A percentile compares a stretch with the other conserved stretches of the same genome.
These are phyloP conservation scores for Zopfia rhizophila DNA, from an alignment of 2,329 filamentous ascomycete genomes.

Conservation along the genomic window DNA sequence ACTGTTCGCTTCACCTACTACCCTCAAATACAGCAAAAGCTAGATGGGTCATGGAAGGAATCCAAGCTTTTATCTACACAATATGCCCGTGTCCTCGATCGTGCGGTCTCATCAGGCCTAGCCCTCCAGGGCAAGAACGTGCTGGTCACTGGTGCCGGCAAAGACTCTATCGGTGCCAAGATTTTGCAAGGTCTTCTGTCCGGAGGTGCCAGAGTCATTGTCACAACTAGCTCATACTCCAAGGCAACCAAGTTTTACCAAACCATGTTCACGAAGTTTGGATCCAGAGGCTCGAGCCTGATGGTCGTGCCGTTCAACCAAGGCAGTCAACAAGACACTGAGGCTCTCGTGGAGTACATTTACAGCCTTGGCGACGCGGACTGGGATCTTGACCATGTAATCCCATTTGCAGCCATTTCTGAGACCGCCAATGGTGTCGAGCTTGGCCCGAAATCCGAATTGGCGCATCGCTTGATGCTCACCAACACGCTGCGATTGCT, in stretches of 20 bases:
- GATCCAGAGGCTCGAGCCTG: constrained; percentile 47
- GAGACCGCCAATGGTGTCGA: constrained; percentile 51
- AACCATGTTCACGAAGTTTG: constrained; percentile 45
- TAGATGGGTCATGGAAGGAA: constrained; percentile 13
- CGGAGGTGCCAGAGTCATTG: constrained; percentile 52
- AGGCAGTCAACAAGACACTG: constrained; percentile 53
- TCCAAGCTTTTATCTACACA: constrained; percentile 12
- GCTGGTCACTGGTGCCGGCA: constrained; percentile 52
- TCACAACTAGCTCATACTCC: constrained; percentile 52
- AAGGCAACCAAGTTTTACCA: constrained; percentile 46
- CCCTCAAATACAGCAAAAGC: constrained; percentile 21
- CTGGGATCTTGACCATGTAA: constrained; percentile 52
- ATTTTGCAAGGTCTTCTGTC: constrained; percentile 45
- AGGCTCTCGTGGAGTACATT: constrained; percentile 51
- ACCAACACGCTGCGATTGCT: constrained; percentile 53
- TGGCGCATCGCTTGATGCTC: constrained; percentile 55
- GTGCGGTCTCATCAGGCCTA: constrained; percentile 5
- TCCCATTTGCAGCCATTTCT: constrained; percentile 57
- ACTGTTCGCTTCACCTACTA: constrained; percentile 13
- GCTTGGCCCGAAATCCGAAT: constrained; percentile 48
- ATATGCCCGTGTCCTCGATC: constrained; percentile 18
- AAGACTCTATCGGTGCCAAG: constrained; percentile 49
- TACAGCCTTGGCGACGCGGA: constrained; percentile 43
- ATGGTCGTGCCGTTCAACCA: constrained; percentile 55
- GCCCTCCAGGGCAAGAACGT: constrained; percentile 42